Conservation (phyloP, 108 stramenopile species). For the Aurantiochytrium sp. region DNA sequence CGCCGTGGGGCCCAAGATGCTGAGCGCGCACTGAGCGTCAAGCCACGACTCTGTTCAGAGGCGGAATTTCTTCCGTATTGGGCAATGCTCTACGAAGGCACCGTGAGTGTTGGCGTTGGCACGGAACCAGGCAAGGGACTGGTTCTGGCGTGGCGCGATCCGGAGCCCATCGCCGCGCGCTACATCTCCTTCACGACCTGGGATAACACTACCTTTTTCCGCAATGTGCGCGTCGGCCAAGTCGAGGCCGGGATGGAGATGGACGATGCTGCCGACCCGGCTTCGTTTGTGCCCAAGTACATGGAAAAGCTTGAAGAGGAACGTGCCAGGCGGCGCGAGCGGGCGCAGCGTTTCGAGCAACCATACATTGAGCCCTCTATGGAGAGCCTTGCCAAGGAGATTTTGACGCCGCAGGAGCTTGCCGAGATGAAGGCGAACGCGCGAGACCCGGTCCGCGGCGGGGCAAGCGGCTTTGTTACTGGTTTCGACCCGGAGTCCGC, state of each 20-base stretch:
- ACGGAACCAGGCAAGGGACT: background rate
- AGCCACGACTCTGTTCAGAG: background rate
- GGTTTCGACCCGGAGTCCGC: background rate
- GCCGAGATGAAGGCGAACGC: constrained; percentile 9
- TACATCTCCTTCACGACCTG: background rate
- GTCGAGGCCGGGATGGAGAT: constrained; percentile 7
- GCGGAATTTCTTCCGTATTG: background rate
- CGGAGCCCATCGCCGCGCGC: background rate
- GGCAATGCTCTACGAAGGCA: background rate
- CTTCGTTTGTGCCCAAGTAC: background rate
- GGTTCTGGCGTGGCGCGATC: background rate
- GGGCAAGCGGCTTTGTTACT: background rate
- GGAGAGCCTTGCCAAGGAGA: background rate
- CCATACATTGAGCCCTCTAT: background rate
- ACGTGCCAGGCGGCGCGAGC: background rate
- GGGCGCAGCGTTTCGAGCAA: background rate
- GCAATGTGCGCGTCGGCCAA: background rate
- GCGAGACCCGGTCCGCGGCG: background rate
- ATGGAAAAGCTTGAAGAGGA: constrained; percentile 4
- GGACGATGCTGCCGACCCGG: background rate
- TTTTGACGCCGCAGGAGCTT: background rate
- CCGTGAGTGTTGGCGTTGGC: background rate
- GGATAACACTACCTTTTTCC: background rate
- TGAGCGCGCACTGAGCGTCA: background rate
- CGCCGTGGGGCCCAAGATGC: background rate